Conservation (phyloP, 2,329 filamentous ascomycete genomes). For the Pyrenochaeta sp. region DNA sequence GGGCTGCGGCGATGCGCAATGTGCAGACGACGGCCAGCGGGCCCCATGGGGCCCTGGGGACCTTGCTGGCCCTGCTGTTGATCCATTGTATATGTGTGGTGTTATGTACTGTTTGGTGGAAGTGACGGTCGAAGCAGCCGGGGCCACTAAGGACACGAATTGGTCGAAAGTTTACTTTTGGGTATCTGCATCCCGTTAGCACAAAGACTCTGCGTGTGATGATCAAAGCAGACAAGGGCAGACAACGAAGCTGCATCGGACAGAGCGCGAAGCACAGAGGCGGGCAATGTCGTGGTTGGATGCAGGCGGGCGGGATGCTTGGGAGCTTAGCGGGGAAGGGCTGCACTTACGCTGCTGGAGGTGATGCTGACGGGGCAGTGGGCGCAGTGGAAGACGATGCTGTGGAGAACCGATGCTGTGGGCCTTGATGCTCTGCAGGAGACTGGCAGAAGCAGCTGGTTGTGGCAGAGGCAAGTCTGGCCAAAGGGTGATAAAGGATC, state of each 20-base stretch:
- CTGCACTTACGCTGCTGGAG: constrained; percentile 38
- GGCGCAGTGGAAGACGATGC: constrained; percentile 36
- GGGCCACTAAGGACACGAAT: constrained; percentile 28
- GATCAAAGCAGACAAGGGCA: not conserved
- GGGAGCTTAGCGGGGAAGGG: constrained; percentile 36
- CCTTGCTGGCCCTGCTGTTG: constrained; percentile 64
- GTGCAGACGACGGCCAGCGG: constrained; percentile 88
- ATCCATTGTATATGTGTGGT: constrained; percentile 51
- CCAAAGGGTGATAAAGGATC: constrained; percentile 45
- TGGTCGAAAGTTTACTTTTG: constrained; percentile 28
- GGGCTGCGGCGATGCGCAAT: constrained; percentile 97
- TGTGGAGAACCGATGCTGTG: constrained; percentile 40
- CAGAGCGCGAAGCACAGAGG: constrained; percentile 1
- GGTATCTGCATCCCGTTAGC: constrained; percentile 38
- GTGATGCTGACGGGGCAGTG: constrained; percentile 24
- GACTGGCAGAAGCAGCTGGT: constrained; percentile 31
- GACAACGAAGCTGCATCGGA: not conserved
- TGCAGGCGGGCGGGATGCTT: constrained; percentile 32
- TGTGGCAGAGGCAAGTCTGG: constrained; percentile 22
- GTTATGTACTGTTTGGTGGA: constrained; percentile 32
- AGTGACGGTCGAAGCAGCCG: constrained; percentile 33
- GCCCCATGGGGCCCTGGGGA: constrained; percentile 68
- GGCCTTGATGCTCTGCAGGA: constrained; percentile 38
- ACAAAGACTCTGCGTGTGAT: not conserved
- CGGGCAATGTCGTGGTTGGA: constrained; percentile 16